Base-by-base conservation (phyloP, 108 stramenopile species). In the Cyclostephanos invisitatus region DNA sequence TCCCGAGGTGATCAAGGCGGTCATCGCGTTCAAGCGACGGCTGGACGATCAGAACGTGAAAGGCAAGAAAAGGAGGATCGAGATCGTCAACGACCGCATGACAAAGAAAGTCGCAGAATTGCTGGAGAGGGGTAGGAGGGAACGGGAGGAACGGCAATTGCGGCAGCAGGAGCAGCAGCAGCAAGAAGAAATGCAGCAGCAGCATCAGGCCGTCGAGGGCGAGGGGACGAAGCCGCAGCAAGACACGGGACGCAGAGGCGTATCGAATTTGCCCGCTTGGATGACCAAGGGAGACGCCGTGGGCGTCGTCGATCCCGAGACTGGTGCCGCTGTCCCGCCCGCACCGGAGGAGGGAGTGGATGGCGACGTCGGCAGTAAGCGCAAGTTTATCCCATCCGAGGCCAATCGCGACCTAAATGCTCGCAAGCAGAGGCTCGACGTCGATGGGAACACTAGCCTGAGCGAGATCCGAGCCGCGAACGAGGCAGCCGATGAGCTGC, bases 231-330 rank as follows among this genome's bases (percentile, higher is more conserved):
- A 67, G 46, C 46, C 46, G 40, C 61, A 59, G 25, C 74, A 62
- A 17, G 69, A 88, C 36, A 77, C 62, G 37, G 71, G 77, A 35
- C 65, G 82, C 15, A 85, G 90, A 3, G 89, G 88, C 28, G 87
- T 84, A 37, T 91, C 89, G 60, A 93, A 93, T 76, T 78, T 88
- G 35, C 90, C 90, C 7, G 89, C 89, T 7, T 94, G 89, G 90
- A 91, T 94, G 93, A 88, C 89, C 21, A 67, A 85, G 28, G 84
- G 67, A 25, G 46, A 50, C 59, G 61, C 21, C 1, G 67, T 49
- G 21, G 57, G 46, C 14, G 72, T 32, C 40, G 37, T 57, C 18
- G 37, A 47, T 29, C 11, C 20, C 32, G 29, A 32, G 58, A n/a
- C n/a, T 58, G 14, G 22, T 63, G 25, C 47, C 53, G 22, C 51